Evolutionary conservation across 2,329 filamentous ascomycete species (phyloP).

Genomic region (Aspergillus puulaauensis): DNA sequence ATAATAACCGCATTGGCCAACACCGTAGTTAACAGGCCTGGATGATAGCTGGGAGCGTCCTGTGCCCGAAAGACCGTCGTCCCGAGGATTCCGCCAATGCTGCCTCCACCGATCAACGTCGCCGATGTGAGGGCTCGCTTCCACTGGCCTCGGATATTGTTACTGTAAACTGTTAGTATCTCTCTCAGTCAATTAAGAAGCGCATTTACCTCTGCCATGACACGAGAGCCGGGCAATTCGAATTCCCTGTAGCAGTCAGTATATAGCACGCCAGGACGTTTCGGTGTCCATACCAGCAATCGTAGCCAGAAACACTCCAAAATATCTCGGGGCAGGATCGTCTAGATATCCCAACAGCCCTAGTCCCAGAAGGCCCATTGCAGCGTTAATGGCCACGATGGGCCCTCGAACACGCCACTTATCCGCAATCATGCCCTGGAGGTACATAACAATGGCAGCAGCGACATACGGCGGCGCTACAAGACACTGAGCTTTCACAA

Average conservation of each 20-base stretch:
- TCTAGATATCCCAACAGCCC: conserved; percentile 67
- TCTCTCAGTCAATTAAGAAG: not conserved
- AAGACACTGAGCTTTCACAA: conserved; percentile 67
- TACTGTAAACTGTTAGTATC: conserved; percentile 32
- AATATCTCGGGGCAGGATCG: conserved; percentile 60
- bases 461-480: conserved; percentile 69
- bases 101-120: conserved; percentile 55
- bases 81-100: conserved; percentile 18
- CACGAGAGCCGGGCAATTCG: conserved; percentile 54
- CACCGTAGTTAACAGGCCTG: conserved; percentile 12
- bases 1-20: conserved; percentile 15
- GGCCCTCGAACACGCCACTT: conserved; percentile 64
- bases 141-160: conserved; percentile 84
- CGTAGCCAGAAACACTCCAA: conserved; percentile 70
- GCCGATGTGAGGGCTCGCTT: conserved; percentile 77
- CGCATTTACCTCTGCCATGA: conserved; percentile 66
- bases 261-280: not conserved
- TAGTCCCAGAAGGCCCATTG: conserved; percentile 65
- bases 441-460: conserved; percentile 49
- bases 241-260: not conserved
- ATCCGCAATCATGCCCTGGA: conserved; percentile 62
- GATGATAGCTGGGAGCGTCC: conserved; percentile 18
- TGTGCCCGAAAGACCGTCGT: conserved; percentile 16
- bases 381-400: conserved; percentile 63
- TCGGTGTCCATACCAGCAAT: conserved; percentile 65